phyloP scores from a whole-genome alignment of 768 basidiomycete genomes.

The Polyporus arcularius region DNA sequence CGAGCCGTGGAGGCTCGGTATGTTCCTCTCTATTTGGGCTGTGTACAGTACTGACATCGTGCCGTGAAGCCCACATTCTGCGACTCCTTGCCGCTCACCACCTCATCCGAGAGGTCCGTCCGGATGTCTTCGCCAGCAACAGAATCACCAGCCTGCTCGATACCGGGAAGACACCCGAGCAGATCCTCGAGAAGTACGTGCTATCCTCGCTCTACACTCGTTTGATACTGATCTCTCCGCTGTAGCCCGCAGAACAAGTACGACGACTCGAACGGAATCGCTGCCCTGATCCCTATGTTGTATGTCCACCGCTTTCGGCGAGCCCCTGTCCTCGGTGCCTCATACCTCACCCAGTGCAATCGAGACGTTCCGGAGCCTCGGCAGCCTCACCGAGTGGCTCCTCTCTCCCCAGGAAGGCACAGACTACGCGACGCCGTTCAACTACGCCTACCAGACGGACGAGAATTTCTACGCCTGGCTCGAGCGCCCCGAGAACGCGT shows the following conservation, averaged over 20 bases:
- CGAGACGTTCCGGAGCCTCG: neutral
- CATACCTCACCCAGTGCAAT: neutral
- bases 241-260: conserved; percentile 18
- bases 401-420: neutral
- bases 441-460: conserved; percentile 57
- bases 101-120: conserved; percentile 22
- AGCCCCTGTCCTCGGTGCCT: no score
- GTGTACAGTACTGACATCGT: neutral
- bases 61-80: conserved; percentile 11
- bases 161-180: conserved; percentile 15
- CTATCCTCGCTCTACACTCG: no score
- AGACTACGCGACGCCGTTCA: conserved; percentile 43
- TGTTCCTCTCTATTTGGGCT: conserved; percentile 2
- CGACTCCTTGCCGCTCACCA: conserved; percentile 25
- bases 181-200: conserved; percentile 1
- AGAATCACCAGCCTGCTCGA: conserved; percentile 17
- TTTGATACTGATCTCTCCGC: no score
- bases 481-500: conserved; percentile 51
- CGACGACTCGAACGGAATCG: conserved; percentile 16
- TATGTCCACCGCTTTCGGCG: neutral
- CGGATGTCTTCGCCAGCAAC: conserved; percentile 25
- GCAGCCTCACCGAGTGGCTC: conserved; percentile 3
- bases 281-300: conserved; percentile 7
- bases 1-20: neutral
- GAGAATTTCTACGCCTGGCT: conserved; percentile 68